Conservation (phyloP, 2,329 filamentous ascomycete species). For the Achaetomium macrosporum region DNA sequence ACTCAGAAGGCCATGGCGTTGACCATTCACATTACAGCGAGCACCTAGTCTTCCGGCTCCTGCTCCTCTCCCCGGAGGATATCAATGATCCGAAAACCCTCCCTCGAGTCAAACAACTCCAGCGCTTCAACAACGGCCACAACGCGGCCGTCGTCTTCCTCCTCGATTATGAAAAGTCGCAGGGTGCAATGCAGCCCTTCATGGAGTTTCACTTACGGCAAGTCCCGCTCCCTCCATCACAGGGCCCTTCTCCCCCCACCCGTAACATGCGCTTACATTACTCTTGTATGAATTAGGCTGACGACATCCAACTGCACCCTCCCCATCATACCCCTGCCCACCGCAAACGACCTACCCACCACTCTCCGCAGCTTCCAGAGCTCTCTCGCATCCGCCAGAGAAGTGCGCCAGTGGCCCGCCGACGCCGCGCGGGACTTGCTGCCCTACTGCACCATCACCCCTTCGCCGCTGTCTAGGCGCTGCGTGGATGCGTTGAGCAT, state of each 20-base stretch:
- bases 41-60: conserved; percentile 29
- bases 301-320: conserved; percentile 29
- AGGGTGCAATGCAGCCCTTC: conserved; percentile 31
- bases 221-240: conserved; percentile 13
- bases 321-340: conserved; percentile 39
- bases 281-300: conserved; percentile 27
- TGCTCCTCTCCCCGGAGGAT: conserved; percentile 38
- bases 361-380: conserved; percentile 36
- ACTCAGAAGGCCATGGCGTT: conserved; percentile 13
- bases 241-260: background rate
- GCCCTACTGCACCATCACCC: conserved; percentile 29
- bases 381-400: conserved; percentile 21
- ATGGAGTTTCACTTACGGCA: conserved; percentile 42
- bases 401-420: background rate
- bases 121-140: conserved; percentile 35
- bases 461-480: conserved; percentile 16
- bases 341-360: conserved; percentile 31
- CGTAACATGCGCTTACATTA: background rate
- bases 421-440: conserved; percentile 26
- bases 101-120: conserved; percentile 37
- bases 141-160: conserved; percentile 42
- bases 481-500: conserved; percentile 28
- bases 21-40: too few relatives aligned
- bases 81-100: conserved; percentile 27
- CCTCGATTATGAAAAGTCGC: conserved; percentile 27